Conservation (phyloP, 768 basidiomycete genomes). For the Mycena albidolilacea region DNA sequence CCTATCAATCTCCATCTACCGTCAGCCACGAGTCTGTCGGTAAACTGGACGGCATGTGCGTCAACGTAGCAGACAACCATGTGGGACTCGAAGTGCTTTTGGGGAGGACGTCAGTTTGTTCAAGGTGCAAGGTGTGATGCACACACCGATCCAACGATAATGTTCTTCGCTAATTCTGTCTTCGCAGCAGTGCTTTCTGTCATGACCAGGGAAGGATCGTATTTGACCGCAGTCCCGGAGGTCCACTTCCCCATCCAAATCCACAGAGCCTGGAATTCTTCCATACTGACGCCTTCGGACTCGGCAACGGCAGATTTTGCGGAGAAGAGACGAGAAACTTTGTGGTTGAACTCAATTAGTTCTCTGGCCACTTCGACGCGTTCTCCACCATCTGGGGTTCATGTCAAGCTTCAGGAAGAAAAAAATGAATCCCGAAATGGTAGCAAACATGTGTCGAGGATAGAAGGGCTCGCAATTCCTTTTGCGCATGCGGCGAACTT, state of each 20-base stretch:
- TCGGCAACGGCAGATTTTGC: slow-evolving; percentile 39
- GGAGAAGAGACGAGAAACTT: slow-evolving; percentile 55
- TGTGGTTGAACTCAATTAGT: slow-evolving; percentile 58
- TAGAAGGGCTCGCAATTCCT: slow-evolving; percentile 23
- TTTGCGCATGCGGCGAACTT: slow-evolving; percentile 36
- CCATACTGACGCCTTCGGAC: slow-evolving; percentile 37
- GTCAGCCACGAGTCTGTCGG: slow-evolving; percentile 33
- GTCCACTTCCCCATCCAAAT: slow-evolving; percentile 39
- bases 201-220: slow-evolving; percentile 33
- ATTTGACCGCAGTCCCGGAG: slow-evolving; percentile 32
- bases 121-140: too few relatives aligned
- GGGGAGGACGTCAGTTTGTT: not conserved
- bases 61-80: slow-evolving; percentile 38
- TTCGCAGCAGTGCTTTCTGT: slow-evolving; percentile 20
- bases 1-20: slow-evolving; percentile 39
- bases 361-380: slow-evolving; percentile 56
- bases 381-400: slow-evolving; percentile 42
- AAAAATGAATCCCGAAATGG: not conserved
- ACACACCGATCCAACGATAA: slow-evolving; percentile 37
- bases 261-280: slow-evolving; percentile 38
- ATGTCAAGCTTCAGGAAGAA: not conserved
- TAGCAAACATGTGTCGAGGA: slow-evolving; percentile 37
- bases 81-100: slow-evolving; percentile 38
- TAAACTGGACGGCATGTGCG: slow-evolving; percentile 33
- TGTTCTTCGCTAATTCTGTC: slow-evolving; percentile 18